Evolutionary conservation across 768 basidiomycete species (phyloP), one percentile per base, ranked within the genome.

Genomic region (Neoboletus subvelutipes): DNA sequence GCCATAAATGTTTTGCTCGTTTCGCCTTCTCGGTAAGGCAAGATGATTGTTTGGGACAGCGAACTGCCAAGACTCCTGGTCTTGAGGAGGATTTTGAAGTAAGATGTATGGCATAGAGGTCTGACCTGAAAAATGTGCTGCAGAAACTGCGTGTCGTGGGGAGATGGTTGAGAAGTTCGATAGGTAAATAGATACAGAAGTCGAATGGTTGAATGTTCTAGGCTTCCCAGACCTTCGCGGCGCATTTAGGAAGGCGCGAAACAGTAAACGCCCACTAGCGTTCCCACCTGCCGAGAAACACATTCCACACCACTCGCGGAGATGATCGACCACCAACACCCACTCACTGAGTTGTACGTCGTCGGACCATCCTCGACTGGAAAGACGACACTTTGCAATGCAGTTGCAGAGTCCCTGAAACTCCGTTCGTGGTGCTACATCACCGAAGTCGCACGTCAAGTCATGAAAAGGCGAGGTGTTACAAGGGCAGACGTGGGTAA

Each of bases 371-470:
- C 83, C 69, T 86, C 85, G 17, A 83, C 83, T 13, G 87, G 87
- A n/a, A 89, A 88, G 68, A 85, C 86, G 26, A 87, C 86, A 0
- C 76, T 87, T 4, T 86, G 83, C 66, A 67, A 77, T 36, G 82
- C 83, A 2, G 67, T 87, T 0, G 77, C 77, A 0, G 59, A 72
- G 45, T 72, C 73, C 37, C 63, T 85, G 11, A 69, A 71, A 1
- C 56, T 88, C 31, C 52, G 59, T 2, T 63, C 64, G 18, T 55
- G 66, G 31, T 77, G 76, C 31, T 78, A 79, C 54, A 78, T 89
- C 55, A 81, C 74, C 24, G 87, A 89, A 67, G 81, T 85, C 22
- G 87, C 87, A 3, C 75, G 87, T 29, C 67, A 72, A 26, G 78
- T 88, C 40, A 85, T 89, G 79, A 71, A 65, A 51, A 63, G 61